Conservation (phyloP, 1,284 basidiomycete genomes). For the Rhodotorula sp. region DNA sequence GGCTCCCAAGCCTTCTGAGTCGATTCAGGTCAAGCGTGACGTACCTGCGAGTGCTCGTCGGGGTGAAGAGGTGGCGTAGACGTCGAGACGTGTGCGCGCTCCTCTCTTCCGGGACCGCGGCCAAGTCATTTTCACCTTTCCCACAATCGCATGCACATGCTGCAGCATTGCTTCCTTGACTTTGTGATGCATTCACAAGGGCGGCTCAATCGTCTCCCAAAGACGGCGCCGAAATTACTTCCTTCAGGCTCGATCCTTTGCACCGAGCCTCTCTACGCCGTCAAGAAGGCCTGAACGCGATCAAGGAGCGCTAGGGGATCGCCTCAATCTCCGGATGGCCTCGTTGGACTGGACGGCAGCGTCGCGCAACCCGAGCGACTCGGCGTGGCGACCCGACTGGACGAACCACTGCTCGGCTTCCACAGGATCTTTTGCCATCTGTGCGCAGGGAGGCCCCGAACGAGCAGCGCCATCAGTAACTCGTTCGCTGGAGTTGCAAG, state of each 20-base stretch:
- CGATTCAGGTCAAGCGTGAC: background rate
- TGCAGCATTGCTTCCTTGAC: background rate
- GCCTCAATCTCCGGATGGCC: conserved; percentile 21
- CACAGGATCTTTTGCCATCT: conserved; percentile 28
- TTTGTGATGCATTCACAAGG: too few species aligned
- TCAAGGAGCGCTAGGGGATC: background rate
- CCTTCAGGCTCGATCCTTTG: background rate
- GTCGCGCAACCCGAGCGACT: conserved; percentile 21
- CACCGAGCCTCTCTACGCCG: background rate
- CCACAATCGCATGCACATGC: background rate
- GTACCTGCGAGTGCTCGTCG: background rate
- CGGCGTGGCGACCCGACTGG: conserved; percentile 18
- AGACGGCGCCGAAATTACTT: background rate
- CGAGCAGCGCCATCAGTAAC: background rate
- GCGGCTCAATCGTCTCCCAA: too few species aligned
- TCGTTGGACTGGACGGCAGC: conserved; percentile 19
- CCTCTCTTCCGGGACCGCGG: background rate
- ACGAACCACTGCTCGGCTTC: conserved; percentile 32
- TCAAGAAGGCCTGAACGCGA: background rate
- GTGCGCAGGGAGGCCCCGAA: background rate
- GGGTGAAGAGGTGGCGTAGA: background rate
- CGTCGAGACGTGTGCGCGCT: background rate
- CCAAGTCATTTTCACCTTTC: background rate
- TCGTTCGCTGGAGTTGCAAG: too few species aligned
- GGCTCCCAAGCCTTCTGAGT: background rate